Conservation (phyloP, 148 eudicot genomes). For the Dianthus caryophyllus region DNA sequence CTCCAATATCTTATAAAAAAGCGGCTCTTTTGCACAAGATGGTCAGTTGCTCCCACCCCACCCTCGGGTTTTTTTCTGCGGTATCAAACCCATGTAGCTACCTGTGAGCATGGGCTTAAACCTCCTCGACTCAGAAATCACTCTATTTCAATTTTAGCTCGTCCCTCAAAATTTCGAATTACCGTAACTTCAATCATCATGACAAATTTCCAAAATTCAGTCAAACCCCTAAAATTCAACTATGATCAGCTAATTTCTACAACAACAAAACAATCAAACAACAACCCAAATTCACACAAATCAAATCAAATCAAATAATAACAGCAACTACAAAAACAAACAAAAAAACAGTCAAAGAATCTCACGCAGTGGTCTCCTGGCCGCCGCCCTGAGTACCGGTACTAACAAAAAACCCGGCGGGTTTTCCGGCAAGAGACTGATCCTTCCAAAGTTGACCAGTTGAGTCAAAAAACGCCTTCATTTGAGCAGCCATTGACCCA, state of each 20-base stretch:
- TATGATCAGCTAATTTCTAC: background rate
- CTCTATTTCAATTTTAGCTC: too few species aligned
- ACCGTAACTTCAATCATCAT: too few species aligned
- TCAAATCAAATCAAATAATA: too few species aligned
- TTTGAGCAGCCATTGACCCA: constrained; percentile 90
- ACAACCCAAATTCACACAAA: background rate
- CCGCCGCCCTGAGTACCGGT: constrained; percentile 96
- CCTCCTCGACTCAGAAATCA: too few species aligned
- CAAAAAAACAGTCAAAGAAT: background rate
- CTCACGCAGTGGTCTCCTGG: constrained; percentile 97
- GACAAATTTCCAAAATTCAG: background rate
- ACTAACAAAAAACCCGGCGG: constrained; percentile 90
- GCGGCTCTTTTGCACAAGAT: too few species aligned
- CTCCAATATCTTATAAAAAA: too few species aligned
- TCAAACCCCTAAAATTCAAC: background rate
- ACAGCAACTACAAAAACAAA: background rate
- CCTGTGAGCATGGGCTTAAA: too few species aligned
- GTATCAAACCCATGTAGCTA: too few species aligned
- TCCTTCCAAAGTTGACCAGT: constrained; percentile 78
- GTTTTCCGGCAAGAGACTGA: constrained; percentile 78
- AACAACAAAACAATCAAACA: background rate
- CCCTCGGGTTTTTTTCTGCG: too few species aligned
- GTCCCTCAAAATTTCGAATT: too few species aligned
- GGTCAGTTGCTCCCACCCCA: too few species aligned
- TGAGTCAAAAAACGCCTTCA: constrained; percentile 92